Percentiles rank a stretch among this genome's conserved stretches.
phyloP scores from a whole-genome alignment of 2,329 filamentous ascomycete genomes.

The Trichothecium roseum region DNA sequence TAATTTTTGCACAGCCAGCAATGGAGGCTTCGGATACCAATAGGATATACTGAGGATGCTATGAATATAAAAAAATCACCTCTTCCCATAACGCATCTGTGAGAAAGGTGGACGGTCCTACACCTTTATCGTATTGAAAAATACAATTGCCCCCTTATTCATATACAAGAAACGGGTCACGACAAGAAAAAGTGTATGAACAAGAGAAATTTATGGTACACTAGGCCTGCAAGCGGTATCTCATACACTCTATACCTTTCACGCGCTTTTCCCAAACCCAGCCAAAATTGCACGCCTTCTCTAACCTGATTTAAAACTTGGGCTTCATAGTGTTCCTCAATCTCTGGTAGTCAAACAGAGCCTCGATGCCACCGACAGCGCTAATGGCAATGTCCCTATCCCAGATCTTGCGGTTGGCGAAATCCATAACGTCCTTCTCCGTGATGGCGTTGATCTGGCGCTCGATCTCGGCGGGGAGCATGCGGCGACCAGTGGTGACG shows the following conservation, averaged over 20 bases:
- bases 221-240: constrained; percentile 41
- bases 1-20: too few species aligned
- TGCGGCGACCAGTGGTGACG: constrained; percentile 88
- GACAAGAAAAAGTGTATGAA: constrained; percentile 15
- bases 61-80: too few species aligned
- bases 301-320: constrained; percentile 42
- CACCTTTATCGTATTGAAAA: too few species aligned
- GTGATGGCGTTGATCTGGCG: constrained; percentile 79
- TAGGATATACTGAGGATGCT: too few species aligned
- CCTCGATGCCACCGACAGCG: constrained; percentile 89
- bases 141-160: too few species aligned
- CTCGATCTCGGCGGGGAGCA: constrained; percentile 91
- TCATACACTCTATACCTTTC: constrained; percentile 46
- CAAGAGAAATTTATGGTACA: constrained; percentile 42
- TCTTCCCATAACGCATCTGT: too few species aligned
- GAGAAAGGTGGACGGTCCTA: too few species aligned
- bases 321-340: constrained; percentile 80
- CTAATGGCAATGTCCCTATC: constrained; percentile 93
- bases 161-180: too few species aligned
- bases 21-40: too few species aligned
- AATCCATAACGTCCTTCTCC: constrained; percentile 94
- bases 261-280: constrained; percentile 23
- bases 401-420: constrained; percentile 92
- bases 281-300: constrained; percentile 2
- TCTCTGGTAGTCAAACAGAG: constrained; percentile 66